Base-by-base conservation (phyloP, 805 yeast genomes). In the Starmerella apicola region DNA sequence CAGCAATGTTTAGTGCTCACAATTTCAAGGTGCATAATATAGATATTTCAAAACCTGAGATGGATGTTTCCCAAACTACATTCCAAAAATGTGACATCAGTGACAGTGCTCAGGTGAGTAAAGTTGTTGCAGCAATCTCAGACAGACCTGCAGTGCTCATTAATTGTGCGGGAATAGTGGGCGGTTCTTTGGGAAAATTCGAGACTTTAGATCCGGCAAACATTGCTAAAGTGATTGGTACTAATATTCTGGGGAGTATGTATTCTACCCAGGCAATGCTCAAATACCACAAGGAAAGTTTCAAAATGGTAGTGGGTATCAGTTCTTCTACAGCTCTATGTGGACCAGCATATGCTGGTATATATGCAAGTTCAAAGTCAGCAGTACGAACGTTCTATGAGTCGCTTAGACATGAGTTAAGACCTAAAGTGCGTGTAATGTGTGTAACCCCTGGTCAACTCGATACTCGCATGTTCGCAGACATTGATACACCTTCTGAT, bases 131-230 rank as follows among this genome's bases (percentile, higher is more conserved):
- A n/a, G 34, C 76, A 72, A 52, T 82, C 45, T 66, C 73, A 50
- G 72, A 81, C n/a, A 69, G 80, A 9, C 80, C 85, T 32, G 86
- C 82, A 56, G 65, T 84, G 24, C 65, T 85, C 47, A 69, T 86
- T 49, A 84, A 85, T 64, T 85, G 86, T 57, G 95, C 95, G 2
- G 96, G 95, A 34, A 81, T 83, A 37, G 67, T 84, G 52, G 72
- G 84, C 53, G 94, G 82, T 10, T 26, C 44, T 6, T 8, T 56
- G 66, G 84, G 15, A 5, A 21, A 36, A 3, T 24, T 39, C 4
- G 18, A 68, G 76, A 3, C 8, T 22, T 7, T 33, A 3, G 25
- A 28, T 15, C 9, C 42, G 2, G 36, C 3, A 0, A 76, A 71
- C 28, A 72, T 81, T 38, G 74, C 72, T 39, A 60, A 57, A 24